Evolutionary conservation across 1,284 basidiomycete genomes (phyloP).

Genomic region (Melanopsichium pennsylvanicum): DNA sequence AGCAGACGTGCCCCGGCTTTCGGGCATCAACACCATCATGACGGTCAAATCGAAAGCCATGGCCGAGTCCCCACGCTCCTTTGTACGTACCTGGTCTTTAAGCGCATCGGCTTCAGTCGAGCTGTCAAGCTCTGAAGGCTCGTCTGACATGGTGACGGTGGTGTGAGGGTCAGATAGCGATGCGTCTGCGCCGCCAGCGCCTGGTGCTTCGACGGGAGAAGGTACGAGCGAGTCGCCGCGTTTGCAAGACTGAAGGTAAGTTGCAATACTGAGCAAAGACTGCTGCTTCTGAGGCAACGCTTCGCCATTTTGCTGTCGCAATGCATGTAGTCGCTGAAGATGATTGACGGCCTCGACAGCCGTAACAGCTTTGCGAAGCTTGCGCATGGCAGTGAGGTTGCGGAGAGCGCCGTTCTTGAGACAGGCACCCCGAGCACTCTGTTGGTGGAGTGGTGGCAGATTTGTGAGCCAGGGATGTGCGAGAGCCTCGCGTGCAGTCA

Average conservation of each 20-base stretch:
- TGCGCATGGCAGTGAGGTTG: slow-evolving; percentile 50
- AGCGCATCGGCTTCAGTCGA: not conserved
- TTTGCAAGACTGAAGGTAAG: slow-evolving; percentile 33
- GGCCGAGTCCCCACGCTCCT: slow-evolving; percentile 42
- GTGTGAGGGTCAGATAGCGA: slow-evolving; percentile 5
- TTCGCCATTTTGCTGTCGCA: slow-evolving; percentile 51
- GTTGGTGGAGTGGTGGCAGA: slow-evolving; percentile 51
- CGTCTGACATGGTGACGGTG: slow-evolving; percentile 9
- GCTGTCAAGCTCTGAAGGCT: slow-evolving; percentile 2
- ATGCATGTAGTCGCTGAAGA: slow-evolving; percentile 50
- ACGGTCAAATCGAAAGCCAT: slow-evolving; percentile 57
- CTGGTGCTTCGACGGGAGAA: slow-evolving; percentile 4
- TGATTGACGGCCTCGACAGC: slow-evolving; percentile 59
- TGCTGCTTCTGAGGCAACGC: slow-evolving; percentile 47
- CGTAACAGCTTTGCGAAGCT: slow-evolving; percentile 58
- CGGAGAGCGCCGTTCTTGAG: slow-evolving; percentile 56
- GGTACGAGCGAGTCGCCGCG: slow-evolving; percentile 29
- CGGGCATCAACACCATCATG: slow-evolving; percentile 53
- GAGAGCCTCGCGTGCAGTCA: slow-evolving; percentile 60
- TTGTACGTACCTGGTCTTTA: slow-evolving; percentile 1
- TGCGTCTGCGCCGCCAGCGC: slow-evolving; percentile 1
- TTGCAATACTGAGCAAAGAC: slow-evolving; percentile 45
- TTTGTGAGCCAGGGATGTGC: slow-evolving; percentile 61
- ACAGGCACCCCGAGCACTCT: slow-evolving; percentile 47
- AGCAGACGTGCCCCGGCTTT: slow-evolving; percentile 23